These are phyloP conservation scores for Apiotrichum sp. DNA, from an alignment of 1,284 basidiomycete genomes.

Conservation along the genomic window DNA sequence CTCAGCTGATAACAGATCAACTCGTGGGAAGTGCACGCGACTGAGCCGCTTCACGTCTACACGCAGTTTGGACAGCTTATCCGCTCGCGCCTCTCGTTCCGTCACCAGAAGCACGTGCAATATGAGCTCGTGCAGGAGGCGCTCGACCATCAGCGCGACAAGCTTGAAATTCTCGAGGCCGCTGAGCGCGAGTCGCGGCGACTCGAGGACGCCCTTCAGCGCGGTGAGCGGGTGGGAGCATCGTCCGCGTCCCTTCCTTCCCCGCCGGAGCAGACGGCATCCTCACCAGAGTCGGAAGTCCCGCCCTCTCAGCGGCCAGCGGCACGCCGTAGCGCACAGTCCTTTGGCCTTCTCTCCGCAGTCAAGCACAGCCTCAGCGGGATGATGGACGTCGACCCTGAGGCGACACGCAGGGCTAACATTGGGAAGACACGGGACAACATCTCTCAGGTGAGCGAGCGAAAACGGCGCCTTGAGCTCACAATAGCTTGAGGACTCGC, in stretches of 20 bases:
- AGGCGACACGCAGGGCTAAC: slow-evolving; percentile 82
- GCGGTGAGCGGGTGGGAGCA: slow-evolving; percentile 25
- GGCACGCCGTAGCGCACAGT: slow-evolving; percentile 34
- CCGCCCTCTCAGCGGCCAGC: neutral
- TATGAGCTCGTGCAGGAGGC: slow-evolving; percentile 93
- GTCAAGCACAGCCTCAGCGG: slow-evolving; percentile 91
- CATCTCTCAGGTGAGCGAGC: slow-evolving; percentile 70
- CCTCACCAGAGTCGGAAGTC: neutral
- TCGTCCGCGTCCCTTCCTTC: slow-evolving; percentile 6
- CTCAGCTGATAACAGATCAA: slow-evolving; percentile 59
- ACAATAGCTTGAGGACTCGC: slow-evolving; percentile 76
- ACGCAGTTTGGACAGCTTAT: slow-evolving; percentile 91
- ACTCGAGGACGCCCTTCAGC: slow-evolving; percentile 73
- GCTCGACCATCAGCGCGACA: slow-evolving; percentile 77
- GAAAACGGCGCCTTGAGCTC: no score
- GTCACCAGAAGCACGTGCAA: slow-evolving; percentile 97
- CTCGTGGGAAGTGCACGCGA: slow-evolving; percentile 85
- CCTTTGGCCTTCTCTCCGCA: slow-evolving; percentile 84
- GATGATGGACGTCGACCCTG: slow-evolving; percentile 98
- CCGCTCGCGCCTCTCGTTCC: slow-evolving; percentile 85
- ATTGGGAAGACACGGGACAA: slow-evolving; percentile 92
- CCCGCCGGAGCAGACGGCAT: slow-evolving; percentile 1
- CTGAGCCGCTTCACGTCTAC: slow-evolving; percentile 94
- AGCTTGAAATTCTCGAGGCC: slow-evolving; percentile 83
- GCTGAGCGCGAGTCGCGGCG: slow-evolving; percentile 85